Percentiles rank a stretch among this genome's conserved stretches.
Conservation (phyloP, 2,329 filamentous ascomycete species). For the Stachybotrys chartarum region DNA sequence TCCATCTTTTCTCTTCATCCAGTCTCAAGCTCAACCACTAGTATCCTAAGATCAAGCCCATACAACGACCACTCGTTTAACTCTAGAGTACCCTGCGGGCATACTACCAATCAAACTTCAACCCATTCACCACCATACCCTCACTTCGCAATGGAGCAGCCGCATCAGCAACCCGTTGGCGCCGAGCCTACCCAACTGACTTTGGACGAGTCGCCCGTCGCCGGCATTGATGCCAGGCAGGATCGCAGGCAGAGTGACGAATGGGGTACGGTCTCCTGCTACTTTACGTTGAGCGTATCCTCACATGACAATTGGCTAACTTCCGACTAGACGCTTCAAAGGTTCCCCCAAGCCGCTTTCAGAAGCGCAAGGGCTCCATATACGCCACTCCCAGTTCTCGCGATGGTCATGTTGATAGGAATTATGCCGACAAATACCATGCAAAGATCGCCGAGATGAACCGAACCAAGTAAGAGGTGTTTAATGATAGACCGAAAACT, state of each 20-base stretch:
- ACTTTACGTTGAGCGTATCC: not conserved
- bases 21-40: too few species aligned
- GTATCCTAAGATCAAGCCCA: too few species aligned
- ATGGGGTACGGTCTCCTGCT: conserved; percentile 33
- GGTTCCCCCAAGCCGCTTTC: conserved; percentile 60
- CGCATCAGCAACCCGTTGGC: conserved; percentile 9
- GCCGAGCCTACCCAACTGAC: conserved; percentile 10
- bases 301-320: not conserved
- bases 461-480: conserved; percentile 24
- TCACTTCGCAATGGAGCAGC: not conserved
- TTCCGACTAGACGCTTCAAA: conserved; percentile 51
- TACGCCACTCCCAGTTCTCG: conserved; percentile 58
- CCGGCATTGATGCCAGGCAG: conserved; percentile 14
- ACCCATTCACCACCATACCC: not conserved
- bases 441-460: conserved; percentile 50
- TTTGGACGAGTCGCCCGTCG: conserved; percentile 22
- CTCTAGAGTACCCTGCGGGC: too few species aligned
- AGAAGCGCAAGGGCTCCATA: conserved; percentile 63
- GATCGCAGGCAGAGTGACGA: conserved; percentile 34
- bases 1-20: too few species aligned
- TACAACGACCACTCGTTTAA: too few species aligned
- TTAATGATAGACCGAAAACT: too few species aligned
- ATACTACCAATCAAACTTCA: too few species aligned
- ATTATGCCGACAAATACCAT: conserved; percentile 53
- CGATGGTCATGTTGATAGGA: conserved; percentile 56